Evolutionary conservation across 2,329 filamentous ascomycete genomes (phyloP), one percentile per base, ranked within the genome.

Genomic region (Akanthomyces lecanii): DNA sequence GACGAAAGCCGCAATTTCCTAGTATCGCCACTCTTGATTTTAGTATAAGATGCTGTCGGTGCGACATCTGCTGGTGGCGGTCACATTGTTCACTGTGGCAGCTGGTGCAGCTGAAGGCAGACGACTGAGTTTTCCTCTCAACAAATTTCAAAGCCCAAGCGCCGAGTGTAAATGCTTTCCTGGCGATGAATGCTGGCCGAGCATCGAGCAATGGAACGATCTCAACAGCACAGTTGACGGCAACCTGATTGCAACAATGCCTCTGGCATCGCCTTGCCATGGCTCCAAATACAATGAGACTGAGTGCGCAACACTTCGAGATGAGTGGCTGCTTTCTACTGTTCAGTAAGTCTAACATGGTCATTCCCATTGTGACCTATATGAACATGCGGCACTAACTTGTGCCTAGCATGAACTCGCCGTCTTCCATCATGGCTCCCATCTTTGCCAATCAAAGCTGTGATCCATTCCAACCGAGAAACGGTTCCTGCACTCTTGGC

Each of bases 231-330:
- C 55, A 3, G 42, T 63, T 14, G 50, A 44, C 36, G 81, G 80
- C 1, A 73, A 72, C 14, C 73, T 87, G 40, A 74, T 86, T 50
- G 75, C 77, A 6, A 84, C 81, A 0, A 71, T 79, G 2, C 84
- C 84, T 0, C 68, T 85, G 1, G 84, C 76, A 1, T 69, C 76
- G 2, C 72, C 78, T 1, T 87, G 83, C 69, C 83, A 86, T 66
- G 71, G 74, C 30, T 25, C 70, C 12, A 67, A 67, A 44, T 83
- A 80, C 68, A 71, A 83, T 68, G 75, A 74, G 38, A 69, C 66
- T 3, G 71, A 67, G 23, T 85, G 83, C 66, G 65, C 69, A 1
- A 67, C 63, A 1, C 67, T 82, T 25, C 66, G 71, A 58, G 62
- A 63, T 10, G 60, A 69, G 51, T 77, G 75, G 73, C 65, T 58